Conservation (phyloP, 768 basidiomycete species). For the Boletellus emodensis region DNA sequence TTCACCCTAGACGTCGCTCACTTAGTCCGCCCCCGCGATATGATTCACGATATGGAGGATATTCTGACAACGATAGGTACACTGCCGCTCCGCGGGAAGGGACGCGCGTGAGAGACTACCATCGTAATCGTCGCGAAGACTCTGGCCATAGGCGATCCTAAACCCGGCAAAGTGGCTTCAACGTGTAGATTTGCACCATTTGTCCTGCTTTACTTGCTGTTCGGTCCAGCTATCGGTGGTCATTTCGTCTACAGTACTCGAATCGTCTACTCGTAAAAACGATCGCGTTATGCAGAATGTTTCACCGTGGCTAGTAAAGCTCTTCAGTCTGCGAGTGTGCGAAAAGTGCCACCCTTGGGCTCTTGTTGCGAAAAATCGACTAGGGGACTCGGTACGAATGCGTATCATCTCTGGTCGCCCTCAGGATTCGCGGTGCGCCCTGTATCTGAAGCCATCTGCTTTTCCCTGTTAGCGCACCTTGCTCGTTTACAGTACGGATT, state of each 20-base stretch:
- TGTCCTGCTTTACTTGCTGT: conserved; percentile 3
- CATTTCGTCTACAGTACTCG: conserved; percentile 5
- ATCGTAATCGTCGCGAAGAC: conserved; percentile 32
- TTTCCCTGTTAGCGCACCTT: too few relatives aligned
- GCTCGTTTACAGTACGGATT: too few relatives aligned
- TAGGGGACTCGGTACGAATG: not conserved
- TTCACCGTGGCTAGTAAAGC: conserved; percentile 2
- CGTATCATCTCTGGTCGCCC: not conserved
- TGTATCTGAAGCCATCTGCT: conserved; percentile 9
- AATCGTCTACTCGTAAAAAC: conserved; percentile 4
- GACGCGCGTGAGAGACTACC: conserved; percentile 38
- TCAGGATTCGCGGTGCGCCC: conserved; percentile 5
- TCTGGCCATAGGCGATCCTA: conserved; percentile 27
- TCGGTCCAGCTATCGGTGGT: not conserved
- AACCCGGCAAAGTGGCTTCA: conserved; percentile 7
- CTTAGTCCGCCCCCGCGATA: conserved; percentile 59
- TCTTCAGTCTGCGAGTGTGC: conserved; percentile 3
- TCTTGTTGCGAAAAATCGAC: conserved; percentile 1
- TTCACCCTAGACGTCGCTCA: conserved; percentile 57
- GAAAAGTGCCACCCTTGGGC: not conserved
- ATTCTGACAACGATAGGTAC: conserved; percentile 46
- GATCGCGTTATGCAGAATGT: not conserved
- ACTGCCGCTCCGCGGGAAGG: conserved; percentile 34
- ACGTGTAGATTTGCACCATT: conserved; percentile 4
- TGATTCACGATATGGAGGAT: conserved; percentile 50